Base-by-base conservation (phyloP, 495 filamentous ascomycete species). In the Podospora australis region DNA sequence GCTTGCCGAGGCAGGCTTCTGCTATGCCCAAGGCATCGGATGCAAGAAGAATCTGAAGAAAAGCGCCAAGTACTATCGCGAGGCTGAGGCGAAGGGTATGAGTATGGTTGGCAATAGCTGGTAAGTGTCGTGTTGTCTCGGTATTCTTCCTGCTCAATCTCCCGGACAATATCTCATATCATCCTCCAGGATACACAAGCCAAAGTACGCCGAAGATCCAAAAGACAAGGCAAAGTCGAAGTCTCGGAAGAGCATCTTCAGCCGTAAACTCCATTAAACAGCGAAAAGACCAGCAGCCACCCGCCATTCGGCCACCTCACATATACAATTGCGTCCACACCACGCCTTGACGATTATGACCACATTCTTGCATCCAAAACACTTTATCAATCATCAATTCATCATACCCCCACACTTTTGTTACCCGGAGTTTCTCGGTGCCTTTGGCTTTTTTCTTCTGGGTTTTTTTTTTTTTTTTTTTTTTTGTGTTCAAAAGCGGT, bases 71-170 rank as follows among this genome's bases (percentile, higher is more conserved):
- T 90, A 87, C 55, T 98, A 98, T 59, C 81, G 92, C 2, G 74
- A 83, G 72, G 92, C 92, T 0, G 92, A 95, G 63, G 80, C 80
- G 21, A 91, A 90, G 70, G 92, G 92, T 11, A 88, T 96, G 74
- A 94, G 80, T 61, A 97, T 98, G 89, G 85, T 95, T 38, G 92
- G 92, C 30, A 97, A 96, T 65, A 92, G 86, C 72, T 98, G 92
- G 92, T 95, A 75, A 44, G 87, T 75, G 29, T 21, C n/a, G 10
- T n/a, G 7, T 4, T 14, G 8, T 43, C 3, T 23, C 34, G n/a
- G n/a, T n/a, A n/a, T n/a, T n/a, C n/a, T n/a, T n/a, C n/a, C n/a
- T n/a, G n/a, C n/a, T n/a, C n/a, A n/a, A 38, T n/a, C 34, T 21
- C 8, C 29, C 1, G 23, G 1, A 10, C 0, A 4, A 17, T 2